Evolutionary conservation across 169 alveolate species (phyloP), one percentile per base, ranked within the genome.

Genomic region (Eimeria sp.): DNA sequence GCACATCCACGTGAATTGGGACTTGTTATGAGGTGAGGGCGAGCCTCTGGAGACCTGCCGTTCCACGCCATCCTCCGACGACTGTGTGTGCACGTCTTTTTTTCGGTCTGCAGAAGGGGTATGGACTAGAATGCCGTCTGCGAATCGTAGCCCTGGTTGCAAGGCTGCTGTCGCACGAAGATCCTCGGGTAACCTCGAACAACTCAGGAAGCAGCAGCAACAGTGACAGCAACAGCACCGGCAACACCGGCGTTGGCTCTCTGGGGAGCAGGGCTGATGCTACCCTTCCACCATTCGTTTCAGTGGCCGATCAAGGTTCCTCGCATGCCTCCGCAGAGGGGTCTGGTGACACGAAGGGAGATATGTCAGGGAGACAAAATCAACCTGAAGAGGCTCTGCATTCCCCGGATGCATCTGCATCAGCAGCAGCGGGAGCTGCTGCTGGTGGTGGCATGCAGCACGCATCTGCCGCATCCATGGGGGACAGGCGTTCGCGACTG

Each of bases 251-350:
- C 56, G 90, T 56, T 33, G 90, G 77, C 16, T 54, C 68, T 11
- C 30, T 49, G n/a, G 89, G 89, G 62, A 30, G 49, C 89, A 83
- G 27, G 37, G 18, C 72, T 30, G 54, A 56, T 9, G 14, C 30
- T 43, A 25, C 76, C n/a, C 90, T 83, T 37, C 90, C 90, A n/a
- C 90, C 90, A 18, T 83, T 83, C 68, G 90, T 83, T 56, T 33
- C 90, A 37, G 58, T 83, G 40, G 74, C 90, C 49, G 90, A 52
- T 33, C 11, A 60, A 58, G 77, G 54, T 43, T 58, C 77, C 49
- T 20, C 56, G 25, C 90, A 56, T 54, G 20, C 49, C n/a, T 10
- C 90, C 13, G 16, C 90, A 54, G 90, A 83, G 54, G 77, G 56
- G 56, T 52, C 77, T 60, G 88, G 88, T 30, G 88, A 78, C 49